Conservation (phyloP, 768 basidiomycete species). For the Pilatotrama ljubarskyi region DNA sequence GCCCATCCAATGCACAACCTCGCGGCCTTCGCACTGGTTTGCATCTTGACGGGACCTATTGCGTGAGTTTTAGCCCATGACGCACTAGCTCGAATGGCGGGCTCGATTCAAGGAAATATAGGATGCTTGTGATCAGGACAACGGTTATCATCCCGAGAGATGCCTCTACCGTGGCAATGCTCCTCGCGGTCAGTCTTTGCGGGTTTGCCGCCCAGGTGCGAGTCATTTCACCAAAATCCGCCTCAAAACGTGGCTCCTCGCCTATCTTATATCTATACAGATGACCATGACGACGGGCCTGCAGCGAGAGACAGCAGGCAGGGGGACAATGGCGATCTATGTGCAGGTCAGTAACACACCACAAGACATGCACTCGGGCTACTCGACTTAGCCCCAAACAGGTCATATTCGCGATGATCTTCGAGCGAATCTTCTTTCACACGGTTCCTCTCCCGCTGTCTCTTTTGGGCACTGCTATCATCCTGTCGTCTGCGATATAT, state of each 20-base stretch:
- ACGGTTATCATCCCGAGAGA: conserved; percentile 47
- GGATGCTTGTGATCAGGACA: conserved; percentile 44
- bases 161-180: conserved; percentile 43
- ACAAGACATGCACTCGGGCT: neutral
- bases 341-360: conserved; percentile 43
- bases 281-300: conserved; percentile 63
- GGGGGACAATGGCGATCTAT: conserved; percentile 64
- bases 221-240: neutral
- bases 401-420: conserved; percentile 63
- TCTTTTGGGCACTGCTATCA: conserved; percentile 62
- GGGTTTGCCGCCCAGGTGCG: conserved; percentile 48
- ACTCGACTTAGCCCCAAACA: conserved; percentile 23
- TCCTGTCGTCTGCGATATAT: conserved; percentile 63
- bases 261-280: conserved; percentile 21
- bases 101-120: no score
- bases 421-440: conserved; percentile 68
- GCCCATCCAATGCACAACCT: conserved; percentile 77
- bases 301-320: conserved; percentile 62
- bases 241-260: no score
- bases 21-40: conserved; percentile 61
- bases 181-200: conserved; percentile 51
- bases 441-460: conserved; percentile 58
- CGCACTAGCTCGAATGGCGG: no score
- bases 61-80: conserved; percentile 21
- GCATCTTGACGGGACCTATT: conserved; percentile 41